phyloP scores from a whole-genome alignment of 495 filamentous ascomycete genomes.

The Aspergillus heteromorphus region DNA sequence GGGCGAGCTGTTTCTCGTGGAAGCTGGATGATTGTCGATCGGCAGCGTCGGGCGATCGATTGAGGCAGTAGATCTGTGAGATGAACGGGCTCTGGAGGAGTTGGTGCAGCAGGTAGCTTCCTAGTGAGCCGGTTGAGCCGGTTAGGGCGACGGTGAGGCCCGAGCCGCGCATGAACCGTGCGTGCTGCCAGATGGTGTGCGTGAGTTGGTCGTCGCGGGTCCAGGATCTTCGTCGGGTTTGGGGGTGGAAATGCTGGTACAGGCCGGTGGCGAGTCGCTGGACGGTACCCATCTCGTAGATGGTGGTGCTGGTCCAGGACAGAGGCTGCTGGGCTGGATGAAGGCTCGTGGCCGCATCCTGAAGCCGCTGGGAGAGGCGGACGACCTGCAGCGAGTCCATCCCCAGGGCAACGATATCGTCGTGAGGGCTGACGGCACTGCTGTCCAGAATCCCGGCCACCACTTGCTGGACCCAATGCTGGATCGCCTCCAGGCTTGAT shows the following conservation, averaged over 20 bases:
- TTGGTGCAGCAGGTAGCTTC: conserved; percentile 49
- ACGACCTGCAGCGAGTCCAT: conserved; percentile 1
- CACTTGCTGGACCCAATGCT: not conserved
- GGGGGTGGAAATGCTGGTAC: not conserved
- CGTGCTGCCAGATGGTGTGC: not conserved
- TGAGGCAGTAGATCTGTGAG: conserved; percentile 51
- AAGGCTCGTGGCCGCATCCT: not conserved
- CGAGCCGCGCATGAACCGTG: not conserved
- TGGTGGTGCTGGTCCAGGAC: not conserved
- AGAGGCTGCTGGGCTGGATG: not conserved
- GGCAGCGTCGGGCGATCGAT: conserved; percentile 32
- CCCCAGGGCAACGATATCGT: not conserved
- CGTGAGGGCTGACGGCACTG: not conserved
- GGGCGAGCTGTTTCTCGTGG: conserved; percentile 18
- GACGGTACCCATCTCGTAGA: not conserved
- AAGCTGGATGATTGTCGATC: conserved; percentile 17
- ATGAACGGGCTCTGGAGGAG: conserved; percentile 34
- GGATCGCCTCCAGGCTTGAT: not conserved
- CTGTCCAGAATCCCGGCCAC: not conserved
- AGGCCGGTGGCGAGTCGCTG: not conserved
- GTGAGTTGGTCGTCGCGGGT: not conserved
- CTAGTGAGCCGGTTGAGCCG: conserved; percentile 54
- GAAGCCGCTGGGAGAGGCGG: not conserved
- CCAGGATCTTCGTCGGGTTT: not conserved
- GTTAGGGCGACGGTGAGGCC: conserved; percentile 38